Evolutionary conservation across 495 filamentous ascomycete genomes (phyloP).

Genomic region (Hypoxylon trugodes): DNA sequence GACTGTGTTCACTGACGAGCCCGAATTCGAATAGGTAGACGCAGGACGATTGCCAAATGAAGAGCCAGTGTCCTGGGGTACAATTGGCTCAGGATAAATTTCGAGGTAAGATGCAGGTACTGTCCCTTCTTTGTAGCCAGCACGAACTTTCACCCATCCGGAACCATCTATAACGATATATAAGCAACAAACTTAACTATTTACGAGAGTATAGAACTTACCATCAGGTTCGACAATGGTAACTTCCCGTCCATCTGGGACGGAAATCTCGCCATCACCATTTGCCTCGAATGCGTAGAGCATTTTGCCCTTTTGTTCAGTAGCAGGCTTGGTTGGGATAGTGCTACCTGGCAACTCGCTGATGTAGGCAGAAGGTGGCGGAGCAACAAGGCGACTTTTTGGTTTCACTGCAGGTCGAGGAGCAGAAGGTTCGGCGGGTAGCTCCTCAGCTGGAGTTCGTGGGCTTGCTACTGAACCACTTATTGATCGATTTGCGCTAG

Average conservation of each 20-base stretch:
- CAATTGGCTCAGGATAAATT: constrained; percentile 57
- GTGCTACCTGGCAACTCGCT: constrained; percentile 65
- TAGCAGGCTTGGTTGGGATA: constrained; percentile 35
- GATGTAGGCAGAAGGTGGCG: constrained; percentile 83
- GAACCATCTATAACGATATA: constrained; percentile 73
- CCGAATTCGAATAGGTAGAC: constrained; percentile 83
- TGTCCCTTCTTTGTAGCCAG: constrained; percentile 75
- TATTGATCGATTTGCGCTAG: constrained; percentile 78
- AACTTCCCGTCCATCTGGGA: constrained; percentile 79
- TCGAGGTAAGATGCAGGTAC: constrained; percentile 82
- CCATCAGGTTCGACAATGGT: constrained; percentile 86
- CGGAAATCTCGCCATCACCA: constrained; percentile 80
- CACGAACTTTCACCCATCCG: constrained; percentile 86
- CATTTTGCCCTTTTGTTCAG: constrained; percentile 83
- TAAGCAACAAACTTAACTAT: not conserved
- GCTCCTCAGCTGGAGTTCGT: constrained; percentile 58
- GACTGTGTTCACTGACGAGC: constrained; percentile 69
- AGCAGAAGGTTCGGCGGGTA: constrained; percentile 50
- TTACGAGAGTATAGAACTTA: constrained; percentile 54
- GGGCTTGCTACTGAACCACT: constrained; percentile 58
- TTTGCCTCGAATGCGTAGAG: constrained; percentile 83
- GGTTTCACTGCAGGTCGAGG: constrained; percentile 50
- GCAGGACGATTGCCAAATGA: constrained; percentile 58
- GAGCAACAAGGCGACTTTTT: constrained; percentile 80
- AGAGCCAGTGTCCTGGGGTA: constrained; percentile 60